Evolutionary conservation across 2,329 filamentous ascomycete species (phyloP).

Genomic region (Penicillium sp.): DNA sequence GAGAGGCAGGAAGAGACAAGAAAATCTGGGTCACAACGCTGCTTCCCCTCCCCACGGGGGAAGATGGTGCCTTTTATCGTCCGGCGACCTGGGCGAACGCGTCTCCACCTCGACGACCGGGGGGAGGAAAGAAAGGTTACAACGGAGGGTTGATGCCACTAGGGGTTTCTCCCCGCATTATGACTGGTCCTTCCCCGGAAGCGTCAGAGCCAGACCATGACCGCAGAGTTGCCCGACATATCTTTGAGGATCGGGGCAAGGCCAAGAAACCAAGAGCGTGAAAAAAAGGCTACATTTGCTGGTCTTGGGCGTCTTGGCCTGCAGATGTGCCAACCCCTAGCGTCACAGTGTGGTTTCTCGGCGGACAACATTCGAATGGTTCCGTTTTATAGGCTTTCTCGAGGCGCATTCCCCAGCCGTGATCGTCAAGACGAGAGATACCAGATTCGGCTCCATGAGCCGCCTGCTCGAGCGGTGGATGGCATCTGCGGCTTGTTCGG

Average conservation of each 20-base stretch:
- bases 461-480: neutral
- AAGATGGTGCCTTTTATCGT: neutral
- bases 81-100: neutral
- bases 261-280: slow-evolving; percentile 2
- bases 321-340: slow-evolving; percentile 6
- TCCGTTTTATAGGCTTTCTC: neutral
- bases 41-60: slow-evolving; percentile 2
- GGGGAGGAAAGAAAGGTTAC: slow-evolving; percentile 1
- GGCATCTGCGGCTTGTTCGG: neutral
- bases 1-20: neutral
- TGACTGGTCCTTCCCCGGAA: slow-evolving; percentile 2
- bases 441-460: neutral
- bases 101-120: neutral
- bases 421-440: neutral
- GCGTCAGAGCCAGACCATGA: no score
- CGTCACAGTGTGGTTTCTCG: neutral
- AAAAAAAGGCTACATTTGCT: neutral
- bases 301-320: slow-evolving; percentile 2
- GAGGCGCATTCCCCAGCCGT: neutral
- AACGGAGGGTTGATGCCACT: slow-evolving; percentile 3
- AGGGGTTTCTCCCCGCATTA: neutral
- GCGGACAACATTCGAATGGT: neutral
- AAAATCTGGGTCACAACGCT: neutral
- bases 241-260: neutral
- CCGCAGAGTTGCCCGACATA: neutral